Conservation (phyloP, 2,329 filamentous ascomycete species). For the Sclerotinia minor region DNA sequence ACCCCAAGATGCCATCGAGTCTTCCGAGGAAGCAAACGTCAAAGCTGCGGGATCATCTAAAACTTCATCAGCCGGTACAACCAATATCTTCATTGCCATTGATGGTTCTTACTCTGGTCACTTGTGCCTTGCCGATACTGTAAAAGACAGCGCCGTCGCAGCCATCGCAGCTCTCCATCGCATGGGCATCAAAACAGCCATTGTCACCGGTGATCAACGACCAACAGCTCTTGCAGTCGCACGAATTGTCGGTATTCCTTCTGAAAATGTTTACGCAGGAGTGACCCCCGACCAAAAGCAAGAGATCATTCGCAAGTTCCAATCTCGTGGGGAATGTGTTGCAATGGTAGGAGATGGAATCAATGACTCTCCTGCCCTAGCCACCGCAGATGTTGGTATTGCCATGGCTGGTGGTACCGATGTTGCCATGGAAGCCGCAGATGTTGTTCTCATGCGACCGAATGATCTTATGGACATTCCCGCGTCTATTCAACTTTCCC, state of each 20-base stretch:
- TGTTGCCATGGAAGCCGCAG: slow-evolving; percentile 95
- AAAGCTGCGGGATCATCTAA: slow-evolving; percentile 45
- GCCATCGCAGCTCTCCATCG: slow-evolving; percentile 77
- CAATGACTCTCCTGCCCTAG: slow-evolving; percentile 95
- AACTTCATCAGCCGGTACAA: slow-evolving; percentile 64
- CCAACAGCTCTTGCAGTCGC: slow-evolving; percentile 84
- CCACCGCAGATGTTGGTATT: slow-evolving; percentile 89
- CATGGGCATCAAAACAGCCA: slow-evolving; percentile 83
- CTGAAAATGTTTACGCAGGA: slow-evolving; percentile 77
- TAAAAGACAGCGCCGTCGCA: slow-evolving; percentile 83
- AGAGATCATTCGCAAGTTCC: slow-evolving; percentile 74
- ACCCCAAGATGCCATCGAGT: slow-evolving; percentile 61
- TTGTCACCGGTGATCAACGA: slow-evolving; percentile 90
- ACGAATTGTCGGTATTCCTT: slow-evolving; percentile 74
- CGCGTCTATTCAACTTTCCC: slow-evolving; percentile 76
- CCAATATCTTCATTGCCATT: slow-evolving; percentile 88
- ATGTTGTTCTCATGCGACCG: slow-evolving; percentile 92
- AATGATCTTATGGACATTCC: slow-evolving; percentile 93
- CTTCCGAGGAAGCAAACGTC: slow-evolving; percentile 59
- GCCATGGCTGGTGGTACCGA: slow-evolving; percentile 91
- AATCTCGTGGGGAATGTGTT: slow-evolving; percentile 72
- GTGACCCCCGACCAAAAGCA: slow-evolving; percentile 92
- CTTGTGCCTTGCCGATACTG: slow-evolving; percentile 81
- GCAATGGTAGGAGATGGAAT: slow-evolving; percentile 99
- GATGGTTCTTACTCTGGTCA: slow-evolving; percentile 78